phyloP scores from a whole-genome alignment of 805 yeast species.

The Yamadazyma laniorum region DNA sequence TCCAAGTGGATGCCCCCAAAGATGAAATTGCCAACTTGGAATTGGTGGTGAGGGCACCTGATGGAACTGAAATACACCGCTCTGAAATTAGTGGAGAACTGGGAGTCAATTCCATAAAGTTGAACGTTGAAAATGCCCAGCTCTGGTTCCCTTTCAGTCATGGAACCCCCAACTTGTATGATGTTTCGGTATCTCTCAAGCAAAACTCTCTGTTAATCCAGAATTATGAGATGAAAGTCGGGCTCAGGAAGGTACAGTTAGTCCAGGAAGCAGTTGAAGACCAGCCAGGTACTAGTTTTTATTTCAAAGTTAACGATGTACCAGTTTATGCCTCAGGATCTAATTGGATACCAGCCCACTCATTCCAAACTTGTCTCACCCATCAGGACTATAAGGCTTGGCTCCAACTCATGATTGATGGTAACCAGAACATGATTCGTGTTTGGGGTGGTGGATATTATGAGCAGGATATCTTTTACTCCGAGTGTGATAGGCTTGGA shows the following conservation, averaged over 20 bases:
- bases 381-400: slow-evolving; percentile 35
- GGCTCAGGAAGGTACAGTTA: slow-evolving; percentile 44
- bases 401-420: slow-evolving; percentile 33
- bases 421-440: slow-evolving; percentile 45
- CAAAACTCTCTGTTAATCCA: slow-evolving; percentile 6
- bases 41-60: slow-evolving; percentile 15
- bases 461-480: slow-evolving; percentile 42
- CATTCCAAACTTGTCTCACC: slow-evolving; percentile 31
- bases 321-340: slow-evolving; percentile 42
- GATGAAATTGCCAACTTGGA: slow-evolving; percentile 1
- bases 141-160: slow-evolving; percentile 43
- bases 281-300: slow-evolving; percentile 41
- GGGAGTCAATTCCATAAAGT: slow-evolving; percentile 8
- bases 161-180: slow-evolving; percentile 37
- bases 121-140: slow-evolving; percentile 23
- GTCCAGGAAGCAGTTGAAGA: slow-evolving; percentile 28
- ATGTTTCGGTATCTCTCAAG: slow-evolving; percentile 17
- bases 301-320: slow-evolving; percentile 39
- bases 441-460: slow-evolving; percentile 53
- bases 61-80: slow-evolving; percentile 9
- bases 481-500: slow-evolving; percentile 44
- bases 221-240: slow-evolving; percentile 22
- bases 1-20: slow-evolving; percentile 6
- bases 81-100: background rate
- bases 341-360: slow-evolving; percentile 51